Conservation (phyloP, 1,284 basidiomycete species). For the Phlebopus sp. region DNA sequence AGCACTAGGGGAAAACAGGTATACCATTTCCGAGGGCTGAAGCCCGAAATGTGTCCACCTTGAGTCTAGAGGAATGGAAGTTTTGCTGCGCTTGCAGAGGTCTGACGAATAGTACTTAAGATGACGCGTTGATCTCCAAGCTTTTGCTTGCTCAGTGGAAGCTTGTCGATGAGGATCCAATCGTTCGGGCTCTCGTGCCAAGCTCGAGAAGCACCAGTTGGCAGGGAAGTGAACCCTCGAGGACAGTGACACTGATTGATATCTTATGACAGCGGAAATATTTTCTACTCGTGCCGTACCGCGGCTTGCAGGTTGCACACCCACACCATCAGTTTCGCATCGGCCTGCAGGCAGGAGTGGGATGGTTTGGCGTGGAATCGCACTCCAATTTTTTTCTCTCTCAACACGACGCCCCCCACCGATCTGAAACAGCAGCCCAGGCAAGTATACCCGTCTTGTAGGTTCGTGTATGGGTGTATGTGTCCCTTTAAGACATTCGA, state of each 20-base stretch:
- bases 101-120: background rate
- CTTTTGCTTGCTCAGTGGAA: no score
- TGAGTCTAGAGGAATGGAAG: background rate
- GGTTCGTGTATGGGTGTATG: no score
- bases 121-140: background rate
- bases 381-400: no score
- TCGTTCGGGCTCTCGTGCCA: background rate
- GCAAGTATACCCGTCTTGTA: no score
- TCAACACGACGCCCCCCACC: no score
- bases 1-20: no score
- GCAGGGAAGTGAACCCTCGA: no score
- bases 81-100: background rate
- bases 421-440: no score
- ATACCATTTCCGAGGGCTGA: no score
- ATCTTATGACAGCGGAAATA: background rate
- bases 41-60: no score
- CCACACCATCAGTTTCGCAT: background rate
- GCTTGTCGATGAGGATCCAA: background rate
- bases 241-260: constrained; percentile 1
- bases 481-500: no score
- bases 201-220: background rate
- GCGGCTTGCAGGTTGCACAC: background rate
- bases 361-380: background rate
- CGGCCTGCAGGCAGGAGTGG: background rate
- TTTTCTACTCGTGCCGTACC: background rate